phyloP scores from a whole-genome alignment of 768 basidiomycete genomes.

The Neoboletus subvelutipes region DNA sequence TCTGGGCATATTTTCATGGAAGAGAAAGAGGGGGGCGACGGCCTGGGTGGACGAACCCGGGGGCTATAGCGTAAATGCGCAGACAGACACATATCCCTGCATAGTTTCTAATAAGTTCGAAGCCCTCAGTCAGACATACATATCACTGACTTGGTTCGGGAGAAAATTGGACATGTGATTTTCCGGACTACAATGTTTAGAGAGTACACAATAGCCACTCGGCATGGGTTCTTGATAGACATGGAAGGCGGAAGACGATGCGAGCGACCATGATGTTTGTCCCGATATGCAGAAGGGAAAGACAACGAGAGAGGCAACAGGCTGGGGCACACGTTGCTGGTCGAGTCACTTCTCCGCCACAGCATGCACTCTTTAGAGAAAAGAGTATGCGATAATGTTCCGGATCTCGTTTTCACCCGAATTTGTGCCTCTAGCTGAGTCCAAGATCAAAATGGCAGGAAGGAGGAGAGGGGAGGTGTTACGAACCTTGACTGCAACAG shows the following conservation, averaged over 20 bases:
- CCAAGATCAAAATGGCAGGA: neutral
- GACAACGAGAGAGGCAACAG: constrained; percentile 30
- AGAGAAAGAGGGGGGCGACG: constrained; percentile 24
- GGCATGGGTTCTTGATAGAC: constrained; percentile 25
- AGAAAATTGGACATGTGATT: constrained; percentile 18
- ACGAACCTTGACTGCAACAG: constrained; percentile 30
- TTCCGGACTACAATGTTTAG: constrained; percentile 28
- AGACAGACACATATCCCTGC: constrained; percentile 24
- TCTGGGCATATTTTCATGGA: constrained; percentile 30
- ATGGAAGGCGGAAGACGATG: constrained; percentile 34
- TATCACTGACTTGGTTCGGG: constrained; percentile 22
- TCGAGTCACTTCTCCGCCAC: constrained; percentile 21
- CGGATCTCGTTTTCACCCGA: constrained; percentile 14
- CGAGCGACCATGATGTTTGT: constrained; percentile 17
- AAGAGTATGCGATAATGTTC: constrained; percentile 11
- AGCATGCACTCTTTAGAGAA: constrained; percentile 26
- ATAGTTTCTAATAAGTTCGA: constrained; percentile 3
- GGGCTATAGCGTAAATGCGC: constrained; percentile 29
- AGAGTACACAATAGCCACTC: constrained; percentile 25
- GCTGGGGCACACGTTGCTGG: constrained; percentile 24
- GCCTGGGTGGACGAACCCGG: constrained; percentile 33
- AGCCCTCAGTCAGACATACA: neutral
- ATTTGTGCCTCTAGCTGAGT: constrained; percentile 27
- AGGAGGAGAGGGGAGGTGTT: neutral
- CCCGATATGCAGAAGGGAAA: constrained; percentile 30